Evolutionary conservation across 2,329 filamentous ascomycete species (phyloP), one percentile per base, ranked within the genome.

Genomic region (Didymellaceae sp.): DNA sequence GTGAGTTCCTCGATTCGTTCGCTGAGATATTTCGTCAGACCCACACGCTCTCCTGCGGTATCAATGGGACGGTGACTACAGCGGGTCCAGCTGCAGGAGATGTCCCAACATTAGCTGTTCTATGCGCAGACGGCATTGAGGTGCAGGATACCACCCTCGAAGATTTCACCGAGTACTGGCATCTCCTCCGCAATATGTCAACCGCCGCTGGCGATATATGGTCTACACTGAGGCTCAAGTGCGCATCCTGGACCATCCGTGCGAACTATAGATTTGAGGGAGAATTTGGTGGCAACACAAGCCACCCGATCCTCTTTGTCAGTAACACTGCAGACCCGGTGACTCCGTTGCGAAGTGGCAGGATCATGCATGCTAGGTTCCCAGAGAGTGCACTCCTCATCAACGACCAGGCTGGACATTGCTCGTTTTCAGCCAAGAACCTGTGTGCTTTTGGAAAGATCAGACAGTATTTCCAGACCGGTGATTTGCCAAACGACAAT

Each of bases 261-360:
- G 64, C 77, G 1, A 52, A 55, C 8, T 63, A 71, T 52, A 65
- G 62, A 33, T 77, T 73, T 49, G 55, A 53, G 17, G 62, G 54
- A 9, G 47, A 54, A 0, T 66, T 62, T 47, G 62, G 65, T 6
- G 69, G 58, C 52, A 71, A 76, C 20, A 83, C 79, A 5, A 72
- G 76, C 5, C 77, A 82, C 55, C 84, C 84, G 0, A 72, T 86
- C 24, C 74, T 86, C 6, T 82, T 84, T 61, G 70, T 85, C 10
- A 80, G 78, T 26, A 85, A 82, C 59, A 80, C 78, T 0, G 74
- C 80, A 11, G 84, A 86, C 48, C 84, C 85, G 0, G 81, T 86
- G 1, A 86, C 83, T 0, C 83, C 83, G 3, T 66, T 86, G 5
- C 58, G 62, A 33, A 76, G 77, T 32, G 80, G 77, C 1, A 61